phyloP scores from a whole-genome alignment of 345 rosid species.

The Eutrema heterophyllum region DNA sequence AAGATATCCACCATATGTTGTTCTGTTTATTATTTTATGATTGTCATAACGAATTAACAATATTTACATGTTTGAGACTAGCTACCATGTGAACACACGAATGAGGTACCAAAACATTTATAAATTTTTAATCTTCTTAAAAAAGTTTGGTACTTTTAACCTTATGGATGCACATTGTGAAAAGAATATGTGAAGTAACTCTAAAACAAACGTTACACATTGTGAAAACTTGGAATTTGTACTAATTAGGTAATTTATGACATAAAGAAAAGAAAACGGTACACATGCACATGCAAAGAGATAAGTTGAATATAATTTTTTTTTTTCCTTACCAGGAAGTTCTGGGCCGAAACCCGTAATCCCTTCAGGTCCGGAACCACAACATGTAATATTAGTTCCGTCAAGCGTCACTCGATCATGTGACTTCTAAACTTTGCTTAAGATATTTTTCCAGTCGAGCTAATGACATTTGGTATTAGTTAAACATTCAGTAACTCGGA shows the following conservation, averaged over 20 bases:
- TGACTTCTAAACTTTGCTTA: no score
- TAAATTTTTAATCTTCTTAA: neutral
- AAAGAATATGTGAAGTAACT: neutral
- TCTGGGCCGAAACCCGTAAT: no score
- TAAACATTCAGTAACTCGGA: conserved; percentile 24
- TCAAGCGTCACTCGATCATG: no score
- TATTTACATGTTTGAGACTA: neutral
- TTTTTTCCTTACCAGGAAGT: no score
- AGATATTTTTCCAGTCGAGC: no score
- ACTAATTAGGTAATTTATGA: neutral
- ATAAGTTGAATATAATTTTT: neutral
- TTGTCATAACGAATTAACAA: neutral
- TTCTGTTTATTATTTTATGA: neutral
- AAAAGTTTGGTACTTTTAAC: neutral
- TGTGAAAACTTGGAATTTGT: neutral
- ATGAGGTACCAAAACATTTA: neutral
- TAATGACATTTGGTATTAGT: no score
- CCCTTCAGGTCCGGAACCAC: no score
- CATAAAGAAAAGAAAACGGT: neutral
- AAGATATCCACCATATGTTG: neutral
- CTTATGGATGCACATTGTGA: neutral
- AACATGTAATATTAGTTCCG: no score
- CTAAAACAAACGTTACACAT: neutral
- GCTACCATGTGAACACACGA: neutral
- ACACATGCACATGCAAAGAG: conserved; percentile 12